phyloP scores from a whole-genome alignment of 768 basidiomycete genomes.

The Xerocomellus dryophilus region DNA sequence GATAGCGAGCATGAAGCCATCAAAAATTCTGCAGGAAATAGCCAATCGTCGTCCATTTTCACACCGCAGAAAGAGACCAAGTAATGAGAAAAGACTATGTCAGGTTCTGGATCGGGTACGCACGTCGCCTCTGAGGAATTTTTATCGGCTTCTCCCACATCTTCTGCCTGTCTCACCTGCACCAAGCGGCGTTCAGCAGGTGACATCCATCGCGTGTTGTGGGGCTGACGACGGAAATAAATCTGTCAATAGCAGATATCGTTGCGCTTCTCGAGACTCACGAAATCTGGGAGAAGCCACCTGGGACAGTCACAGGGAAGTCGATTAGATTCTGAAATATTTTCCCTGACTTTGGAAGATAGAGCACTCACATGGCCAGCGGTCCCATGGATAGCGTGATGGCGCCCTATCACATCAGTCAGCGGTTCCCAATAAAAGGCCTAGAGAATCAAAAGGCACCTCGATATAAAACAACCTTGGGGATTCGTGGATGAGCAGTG shows the following conservation, averaged over 20 bases:
- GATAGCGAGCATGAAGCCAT: conserved; percentile 52
- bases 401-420: conserved; percentile 43
- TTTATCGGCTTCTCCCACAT: conserved; percentile 63
- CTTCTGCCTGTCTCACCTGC: conserved; percentile 64
- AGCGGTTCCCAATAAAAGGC: not conserved
- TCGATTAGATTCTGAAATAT: not conserved
- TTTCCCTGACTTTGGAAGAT: not conserved
- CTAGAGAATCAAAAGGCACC: conserved; percentile 27
- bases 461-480: conserved; percentile 70
- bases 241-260: not conserved
- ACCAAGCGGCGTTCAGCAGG: conserved; percentile 50
- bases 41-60: not conserved
- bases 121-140: conserved; percentile 32
- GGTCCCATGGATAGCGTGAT: conserved; percentile 62
- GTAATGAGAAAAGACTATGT: not conserved
- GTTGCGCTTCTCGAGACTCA: conserved; percentile 27
- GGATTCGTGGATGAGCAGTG: not conserved
- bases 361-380: conserved; percentile 41
- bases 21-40: conserved; percentile 37
- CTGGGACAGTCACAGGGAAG: conserved; percentile 30
- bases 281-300: conserved; percentile 58
- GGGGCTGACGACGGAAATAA: conserved; percentile 37
- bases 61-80: not conserved
- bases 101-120: not conserved
- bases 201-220: conserved; percentile 58